These are phyloP conservation scores for Gentiana macrophylla DNA, from an alignment of 257 asterid genomes.

Conservation along the genomic window DNA sequence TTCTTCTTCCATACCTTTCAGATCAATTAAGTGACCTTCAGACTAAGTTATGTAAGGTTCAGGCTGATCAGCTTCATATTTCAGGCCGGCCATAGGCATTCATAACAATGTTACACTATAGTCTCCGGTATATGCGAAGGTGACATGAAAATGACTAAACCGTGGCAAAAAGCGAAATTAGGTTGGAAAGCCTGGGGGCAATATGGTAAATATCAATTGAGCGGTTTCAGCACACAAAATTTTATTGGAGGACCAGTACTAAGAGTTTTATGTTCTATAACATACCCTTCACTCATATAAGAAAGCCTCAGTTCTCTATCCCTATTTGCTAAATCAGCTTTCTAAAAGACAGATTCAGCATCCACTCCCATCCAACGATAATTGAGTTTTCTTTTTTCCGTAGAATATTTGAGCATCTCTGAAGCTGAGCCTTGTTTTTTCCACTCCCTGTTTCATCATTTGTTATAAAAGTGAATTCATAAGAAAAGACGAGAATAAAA, in stretches of 20 bases:
- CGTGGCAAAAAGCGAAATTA: no score
- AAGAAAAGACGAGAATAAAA: neutral
- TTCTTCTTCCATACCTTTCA: slow-evolving; percentile 22
- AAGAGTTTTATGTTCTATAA: neutral
- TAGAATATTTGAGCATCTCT: no score
- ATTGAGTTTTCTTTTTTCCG: neutral
- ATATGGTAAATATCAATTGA: neutral
- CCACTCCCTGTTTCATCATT: neutral
- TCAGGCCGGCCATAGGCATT: slow-evolving; percentile 10
- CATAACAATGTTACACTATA: slow-evolving; percentile 9
- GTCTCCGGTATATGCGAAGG: slow-evolving; percentile 5
- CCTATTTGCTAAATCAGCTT: neutral
- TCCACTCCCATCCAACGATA: neutral
- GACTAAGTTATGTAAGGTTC: slow-evolving; percentile 16
- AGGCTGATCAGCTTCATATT: slow-evolving; percentile 12
- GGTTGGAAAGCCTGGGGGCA: neutral
- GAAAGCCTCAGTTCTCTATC: neutral
- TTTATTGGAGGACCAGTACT: neutral
- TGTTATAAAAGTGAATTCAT: neutral
- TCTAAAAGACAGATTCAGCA: neutral
- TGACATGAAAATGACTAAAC: neutral
- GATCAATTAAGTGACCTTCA: slow-evolving; percentile 15
- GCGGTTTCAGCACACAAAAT: neutral
- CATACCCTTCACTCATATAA: neutral
- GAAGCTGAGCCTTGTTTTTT: neutral